Percentiles rank a stretch among this genome's conserved stretches.
Evolutionary conservation across 192 early-diverging fungal genomes (phyloP).

Genomic region (Mortierella claussenii): DNA sequence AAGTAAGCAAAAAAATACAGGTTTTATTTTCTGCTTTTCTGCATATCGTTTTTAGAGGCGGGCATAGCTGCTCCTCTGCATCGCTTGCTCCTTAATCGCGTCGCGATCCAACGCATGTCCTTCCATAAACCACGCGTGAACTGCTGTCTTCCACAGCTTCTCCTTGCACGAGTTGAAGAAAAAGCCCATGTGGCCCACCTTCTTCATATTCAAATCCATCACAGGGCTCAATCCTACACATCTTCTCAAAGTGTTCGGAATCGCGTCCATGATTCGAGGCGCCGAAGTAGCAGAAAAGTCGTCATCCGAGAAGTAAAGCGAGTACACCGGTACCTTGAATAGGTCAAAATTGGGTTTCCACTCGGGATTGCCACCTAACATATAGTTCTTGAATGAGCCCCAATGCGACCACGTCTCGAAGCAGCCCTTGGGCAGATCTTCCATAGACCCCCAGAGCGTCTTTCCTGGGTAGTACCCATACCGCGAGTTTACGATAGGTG

Average conservation of each 20-base stretch:
- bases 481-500: constrained; percentile 25
- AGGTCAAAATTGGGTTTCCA: constrained; percentile 50
- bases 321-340: constrained; percentile 44
- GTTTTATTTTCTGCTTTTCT: too few species aligned
- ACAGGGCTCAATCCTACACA: constrained; percentile 39
- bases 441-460: constrained; percentile 45
- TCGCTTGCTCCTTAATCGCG: constrained; percentile 24
- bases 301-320: constrained; percentile 49
- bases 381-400: constrained; percentile 38
- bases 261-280: constrained; percentile 24
- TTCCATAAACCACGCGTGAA: constrained; percentile 33
- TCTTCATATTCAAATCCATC: constrained; percentile 48
- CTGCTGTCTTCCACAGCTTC: constrained; percentile 44
- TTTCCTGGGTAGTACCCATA: constrained; percentile 49
- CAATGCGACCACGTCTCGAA: constrained; percentile 42
- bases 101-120: constrained; percentile 38
- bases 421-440: constrained; percentile 48
- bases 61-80: constrained; percentile 25
- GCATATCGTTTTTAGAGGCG: constrained; percentile 7
- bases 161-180: constrained; percentile 47
- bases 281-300: constrained; percentile 36
- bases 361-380: constrained; percentile 51
- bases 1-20: too few species aligned
- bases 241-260: constrained; percentile 29
- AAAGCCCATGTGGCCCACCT: constrained; percentile 53